Percentiles rank a stretch among this genome's conserved stretches.
These are phyloP conservation scores for Nyctanthes arbortristis DNA, from an alignment of 257 asterid genomes.

Conservation along the genomic window DNA sequence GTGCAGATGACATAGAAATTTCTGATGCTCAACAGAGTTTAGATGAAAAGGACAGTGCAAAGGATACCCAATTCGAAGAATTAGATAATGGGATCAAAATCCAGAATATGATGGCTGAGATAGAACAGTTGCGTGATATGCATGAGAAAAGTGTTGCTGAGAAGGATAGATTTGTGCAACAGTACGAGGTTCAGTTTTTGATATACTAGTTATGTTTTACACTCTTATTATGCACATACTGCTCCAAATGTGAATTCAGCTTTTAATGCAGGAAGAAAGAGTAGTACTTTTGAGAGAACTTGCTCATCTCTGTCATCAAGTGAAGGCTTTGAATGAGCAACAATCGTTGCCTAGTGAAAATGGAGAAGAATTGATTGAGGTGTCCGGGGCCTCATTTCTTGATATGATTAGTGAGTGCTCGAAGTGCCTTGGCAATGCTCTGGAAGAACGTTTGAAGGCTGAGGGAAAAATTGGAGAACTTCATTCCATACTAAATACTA, in stretches of 20 bases:
- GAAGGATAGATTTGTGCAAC: constrained; percentile 46
- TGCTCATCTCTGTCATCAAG: constrained; percentile 39
- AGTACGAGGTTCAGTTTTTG: constrained; percentile 59
- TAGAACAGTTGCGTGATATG: constrained; percentile 54
- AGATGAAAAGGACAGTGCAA: constrained; percentile 48
- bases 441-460: constrained; percentile 32
- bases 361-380: constrained; percentile 32
- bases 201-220: constrained; percentile 21
- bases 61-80: constrained; percentile 44
- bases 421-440: constrained; percentile 35
- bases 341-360: constrained; percentile 28
- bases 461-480: constrained; percentile 49
- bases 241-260: constrained; percentile 22
- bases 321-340: constrained; percentile 41
- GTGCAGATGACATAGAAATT: constrained; percentile 87
- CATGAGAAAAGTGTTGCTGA: constrained; percentile 56
- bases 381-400: constrained; percentile 44
- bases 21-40: constrained; percentile 59
- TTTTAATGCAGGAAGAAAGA: constrained; percentile 69
- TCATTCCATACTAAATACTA: constrained; percentile 42
- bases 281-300: constrained; percentile 47
- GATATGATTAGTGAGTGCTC: constrained; percentile 59
- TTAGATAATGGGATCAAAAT: constrained; percentile 45
- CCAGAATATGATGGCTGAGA: constrained; percentile 53
- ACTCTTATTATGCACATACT: constrained; percentile 16